A percentile compares a stretch with the other conserved stretches of the same genome.
These are phyloP conservation scores for Juglanconis oblonga DNA, from an alignment of 2,329 filamentous ascomycete genomes.

Conservation along the genomic window DNA sequence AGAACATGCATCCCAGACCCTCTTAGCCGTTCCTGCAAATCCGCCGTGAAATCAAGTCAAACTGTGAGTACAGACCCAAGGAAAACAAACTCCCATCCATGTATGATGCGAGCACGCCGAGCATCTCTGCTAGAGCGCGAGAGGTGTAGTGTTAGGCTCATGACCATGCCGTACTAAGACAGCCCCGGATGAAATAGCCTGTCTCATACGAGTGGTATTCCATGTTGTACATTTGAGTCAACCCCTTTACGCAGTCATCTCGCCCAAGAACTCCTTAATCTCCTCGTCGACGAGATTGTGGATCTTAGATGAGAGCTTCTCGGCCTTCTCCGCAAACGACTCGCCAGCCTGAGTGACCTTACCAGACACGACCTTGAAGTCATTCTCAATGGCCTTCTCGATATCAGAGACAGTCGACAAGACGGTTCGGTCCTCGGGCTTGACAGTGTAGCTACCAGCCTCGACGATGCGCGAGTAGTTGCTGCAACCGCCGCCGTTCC, in stretches of 20 bases:
- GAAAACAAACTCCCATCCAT: not conserved
- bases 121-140: not conserved
- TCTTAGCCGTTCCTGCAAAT: not conserved
- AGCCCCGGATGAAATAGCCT: not conserved
- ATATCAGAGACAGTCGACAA: conserved; percentile 51
- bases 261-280: conserved; percentile 57
- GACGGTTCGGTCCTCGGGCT: conserved; percentile 35
- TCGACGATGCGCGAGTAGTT: conserved; percentile 85
- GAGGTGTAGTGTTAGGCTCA: not conserved
- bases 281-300: conserved; percentile 60
- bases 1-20: conserved; percentile 1
- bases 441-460: conserved; percentile 66
- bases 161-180: not conserved
- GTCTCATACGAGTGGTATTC: not conserved
- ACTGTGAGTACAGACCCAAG: conserved; percentile 2
- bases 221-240: not conserved
- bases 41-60: not conserved
- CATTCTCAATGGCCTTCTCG: too few relatives aligned
- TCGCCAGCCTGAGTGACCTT: conserved; percentile 53
- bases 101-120: not conserved
- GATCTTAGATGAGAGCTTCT: conserved; percentile 62
- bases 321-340: conserved; percentile 52
- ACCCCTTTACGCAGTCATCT: conserved; percentile 38
- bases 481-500: conserved; percentile 93
- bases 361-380: not conserved